Base-by-base conservation (phyloP, 2,329 filamentous ascomycete genomes). In the Corinectria fuckeliana region DNA sequence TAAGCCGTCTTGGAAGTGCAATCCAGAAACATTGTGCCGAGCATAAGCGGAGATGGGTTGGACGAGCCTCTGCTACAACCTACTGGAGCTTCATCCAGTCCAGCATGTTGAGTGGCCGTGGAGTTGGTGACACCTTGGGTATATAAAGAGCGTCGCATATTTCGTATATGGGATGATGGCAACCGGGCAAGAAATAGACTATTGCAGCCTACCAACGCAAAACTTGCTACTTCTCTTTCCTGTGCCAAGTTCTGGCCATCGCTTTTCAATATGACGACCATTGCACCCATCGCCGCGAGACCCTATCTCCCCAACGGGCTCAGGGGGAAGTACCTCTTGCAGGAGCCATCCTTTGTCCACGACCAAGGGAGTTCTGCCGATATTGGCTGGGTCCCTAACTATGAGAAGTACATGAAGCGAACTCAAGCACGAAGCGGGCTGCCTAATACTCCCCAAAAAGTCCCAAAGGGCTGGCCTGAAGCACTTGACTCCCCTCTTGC, bases 361-460 rank as follows among this genome's bases (percentile, higher is more conserved):
- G 28, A 10, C 3, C 30, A 32, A 47, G 26, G 30, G n/a, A 38
- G 18, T 7, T 53, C 50, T 16, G 50, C 50, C 10, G 50, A 53
- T 6, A 53, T 53, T 20, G 50, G 47, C 28, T 53, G 50, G 50
- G 26, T 53, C 5, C 50, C 50, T 9, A 53, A 53, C 30, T 47
- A 53, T 21, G 50, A 53, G 25, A 53, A 53, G 21, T 53, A 53
- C 21, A 14, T 45, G 30, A 38, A 53, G 28, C 28, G 50, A 14
- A 25, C 44, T 11, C 8, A 53, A n/a, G 50, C 41, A 4, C 41
- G 50, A n/a, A 23, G 39, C 8, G 39, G 20, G 20, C 4, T 42
- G 39, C 6, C 39, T 1, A 23, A 23, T n/a, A 6, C n/a, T 8
- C 20, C 3, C 8, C 23, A 14, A 4, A n/a, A 9, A 21, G 39